Base-by-base conservation (phyloP, 768 basidiomycete genomes). In the Boletus fagicola region DNA sequence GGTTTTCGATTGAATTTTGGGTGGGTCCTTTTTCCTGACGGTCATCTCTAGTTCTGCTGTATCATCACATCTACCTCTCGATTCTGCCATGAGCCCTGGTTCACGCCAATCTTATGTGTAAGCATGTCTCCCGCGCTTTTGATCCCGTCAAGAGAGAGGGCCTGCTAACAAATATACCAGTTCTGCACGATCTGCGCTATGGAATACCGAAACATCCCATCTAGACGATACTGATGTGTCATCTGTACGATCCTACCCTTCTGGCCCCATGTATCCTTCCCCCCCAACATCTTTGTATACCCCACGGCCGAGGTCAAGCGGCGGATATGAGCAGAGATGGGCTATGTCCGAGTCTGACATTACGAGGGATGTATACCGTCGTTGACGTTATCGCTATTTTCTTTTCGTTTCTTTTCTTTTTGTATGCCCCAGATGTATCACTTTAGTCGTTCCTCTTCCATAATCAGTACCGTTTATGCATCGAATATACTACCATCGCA, bases 11-110 rank as follows among this genome's bases (percentile, higher is more conserved):
- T 24, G 8, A 11, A 36, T n/a, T n/a, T n/a, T n/a, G 31, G 24
- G 11, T 3, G 31, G 28, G 48, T 30, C 18, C 33, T 6, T 26
- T 24, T 24, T 49, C 5, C 45, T 68, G 58, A 61, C 33, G 18
- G 28, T n/a, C 49, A 11, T 49, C 24, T 53, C 33, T 61, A 84
- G 84, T 62, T 77, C 81, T 51, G 77, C 83, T 36, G 80, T 86
- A 22, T 81, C 83, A 51, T 75, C 81, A 3, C 77, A 82, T 49
- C 54, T 82, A 24, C 61, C 69, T 38, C 56, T 61, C 33, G 62
- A 52, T 31, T 44, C 62, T 18, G 11, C 52, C 24, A 28, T 30
- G 47, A 44, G 16, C 39, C 31, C 55, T 18, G 54, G 30, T 45
- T 53, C 68, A 31, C 62, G 58, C 3, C 62, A 52, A 22, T 59